A percentile compares a stretch with the other conserved stretches of the same genome.
Conservation (phyloP, 129 eudicot species). For the Lonicera japonica region DNA sequence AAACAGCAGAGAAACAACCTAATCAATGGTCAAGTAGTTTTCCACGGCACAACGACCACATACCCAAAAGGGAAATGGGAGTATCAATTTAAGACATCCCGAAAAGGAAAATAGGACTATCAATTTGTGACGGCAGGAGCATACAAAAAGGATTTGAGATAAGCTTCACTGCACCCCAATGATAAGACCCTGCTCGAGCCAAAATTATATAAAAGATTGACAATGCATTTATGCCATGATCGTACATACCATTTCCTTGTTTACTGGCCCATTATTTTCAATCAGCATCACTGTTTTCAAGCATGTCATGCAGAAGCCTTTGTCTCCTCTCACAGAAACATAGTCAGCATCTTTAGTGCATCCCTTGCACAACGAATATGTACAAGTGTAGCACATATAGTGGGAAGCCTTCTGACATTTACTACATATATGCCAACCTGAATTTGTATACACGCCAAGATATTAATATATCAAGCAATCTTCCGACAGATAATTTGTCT, state of each 20-base stretch:
- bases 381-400: constrained; percentile 90
- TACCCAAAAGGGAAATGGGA: no score
- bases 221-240: neutral
- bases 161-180: neutral
- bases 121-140: no score
- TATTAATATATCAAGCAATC: constrained; percentile 2
- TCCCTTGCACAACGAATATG: constrained; percentile 90
- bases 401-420: constrained; percentile 68
- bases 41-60: no score
- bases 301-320: constrained; percentile 92
- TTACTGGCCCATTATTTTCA: constrained; percentile 69
- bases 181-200: neutral
- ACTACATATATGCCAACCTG: constrained; percentile 99
- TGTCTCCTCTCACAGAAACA: constrained; percentile 78
- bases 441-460: constrained; percentile 21
- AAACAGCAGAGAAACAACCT: no score
- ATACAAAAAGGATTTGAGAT: neutral
- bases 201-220: constrained; percentile 4
- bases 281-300: constrained; percentile 78
- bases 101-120: no score
- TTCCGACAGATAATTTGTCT: neutral
- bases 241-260: constrained; percentile 62
- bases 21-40: no score
- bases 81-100: no score
- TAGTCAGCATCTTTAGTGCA: constrained; percentile 72